Base-by-base conservation (phyloP, 2,329 filamentous ascomycete species). In the Pseudogymnoascus sp. region DNA sequence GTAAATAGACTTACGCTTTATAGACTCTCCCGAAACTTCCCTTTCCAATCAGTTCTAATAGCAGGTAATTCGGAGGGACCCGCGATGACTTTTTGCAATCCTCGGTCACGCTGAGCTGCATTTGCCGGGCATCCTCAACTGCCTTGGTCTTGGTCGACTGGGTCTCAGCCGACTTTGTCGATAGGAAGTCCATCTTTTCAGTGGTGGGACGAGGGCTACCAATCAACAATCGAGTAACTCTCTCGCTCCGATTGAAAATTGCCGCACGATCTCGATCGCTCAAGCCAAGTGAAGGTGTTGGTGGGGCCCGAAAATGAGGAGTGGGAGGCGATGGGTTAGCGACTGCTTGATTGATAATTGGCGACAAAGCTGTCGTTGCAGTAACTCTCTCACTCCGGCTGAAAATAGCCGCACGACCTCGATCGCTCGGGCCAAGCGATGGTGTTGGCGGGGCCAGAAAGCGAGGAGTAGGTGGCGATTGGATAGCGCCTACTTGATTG, bases 1-100 rank as follows among this genome's bases (percentile, higher is more conserved):
- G 6, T 28, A n/a, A 14, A 41, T 14, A 62, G n/a, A 67, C 66
- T 64, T 67, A 71, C 71, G 65, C 86, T 72, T 88, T 90, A 74
- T 89, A 91, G 14, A 91, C 88, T 36, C 87, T 82, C 1, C 88
- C 88, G 70, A 87, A 90, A 63, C 83, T 85, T 43, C 88, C 88
- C 70, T 90, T 90, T 61, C 88, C 88, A 66, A 90, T 90, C 61
- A 90, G 77, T 72, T 90, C 87, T 11, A 82, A 78, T 36, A 91
- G 83, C n/a, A 81, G 79, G 66, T 90, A 90, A 12, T 79, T 80
- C 1, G 87, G 88, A 4, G 82, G 77, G 25, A 84, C 79, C 62
- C 84, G 83, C 38, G 83, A 83, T 33, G 77, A 75, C 61, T 83
- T 83, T 61, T 78, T 78, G 65, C 85, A 86, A 63, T 84, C 78